Evolutionary conservation across 495 filamentous ascomycete genomes (phyloP).

Genomic region (Oleoguttula mirabilis): DNA sequence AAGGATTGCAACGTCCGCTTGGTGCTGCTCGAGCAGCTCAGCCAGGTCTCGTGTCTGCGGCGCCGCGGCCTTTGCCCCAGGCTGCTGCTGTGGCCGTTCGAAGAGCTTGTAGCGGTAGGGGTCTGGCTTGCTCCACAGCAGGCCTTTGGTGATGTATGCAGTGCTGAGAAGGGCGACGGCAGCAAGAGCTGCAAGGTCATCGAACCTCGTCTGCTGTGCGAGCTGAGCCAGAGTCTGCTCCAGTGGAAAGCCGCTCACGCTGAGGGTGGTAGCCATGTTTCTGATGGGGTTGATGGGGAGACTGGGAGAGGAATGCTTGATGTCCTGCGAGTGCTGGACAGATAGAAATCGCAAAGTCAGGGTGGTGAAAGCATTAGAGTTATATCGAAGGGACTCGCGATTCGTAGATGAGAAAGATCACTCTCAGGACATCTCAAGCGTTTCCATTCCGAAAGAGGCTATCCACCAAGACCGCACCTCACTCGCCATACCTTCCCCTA

Average conservation of each 20-base stretch:
- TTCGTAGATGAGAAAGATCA: too few relatives aligned
- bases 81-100: conserved; percentile 26
- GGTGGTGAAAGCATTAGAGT: too few relatives aligned
- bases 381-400: too few relatives aligned
- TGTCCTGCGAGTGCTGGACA: too few relatives aligned
- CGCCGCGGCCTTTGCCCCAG: background rate
- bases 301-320: too few relatives aligned
- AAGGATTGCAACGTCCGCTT: conserved; percentile 37
- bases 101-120: conserved; percentile 27
- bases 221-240: background rate
- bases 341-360: too few relatives aligned
- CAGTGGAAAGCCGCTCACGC: background rate
- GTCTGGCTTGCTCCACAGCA: conserved; percentile 25
- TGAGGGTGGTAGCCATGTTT: too few relatives aligned
- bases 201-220: background rate
- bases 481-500: too few relatives aligned
- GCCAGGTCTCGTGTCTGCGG: conserved; percentile 24
- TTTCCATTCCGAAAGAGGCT: too few relatives aligned
- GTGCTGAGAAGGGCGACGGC: conserved; percentile 12
- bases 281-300: too few relatives aligned
- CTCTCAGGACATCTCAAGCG: too few relatives aligned
- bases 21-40: conserved; percentile 22
- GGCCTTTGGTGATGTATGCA: conserved; percentile 20
- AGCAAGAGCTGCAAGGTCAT: conserved; percentile 16
- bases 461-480: too few relatives aligned